Evolutionary conservation across 2,329 filamentous ascomycete species (phyloP).

Genomic region (Fusarium solani-melongenae): DNA sequence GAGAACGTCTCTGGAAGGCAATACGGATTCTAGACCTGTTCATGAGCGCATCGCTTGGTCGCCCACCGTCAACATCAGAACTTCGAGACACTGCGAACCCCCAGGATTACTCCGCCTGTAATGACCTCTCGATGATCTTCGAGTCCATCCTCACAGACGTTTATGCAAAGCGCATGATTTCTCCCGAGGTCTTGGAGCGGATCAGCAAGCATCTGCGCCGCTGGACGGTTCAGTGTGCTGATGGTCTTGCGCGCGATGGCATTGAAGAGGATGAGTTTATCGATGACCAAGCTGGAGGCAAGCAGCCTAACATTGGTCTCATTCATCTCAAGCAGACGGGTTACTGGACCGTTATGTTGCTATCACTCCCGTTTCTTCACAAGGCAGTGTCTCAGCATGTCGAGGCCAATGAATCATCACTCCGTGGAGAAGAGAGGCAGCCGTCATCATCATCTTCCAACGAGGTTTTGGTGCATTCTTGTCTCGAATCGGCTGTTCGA

Average conservation of each 20-base stretch:
- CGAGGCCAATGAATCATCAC: constrained; percentile 22
- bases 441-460: constrained; percentile 26
- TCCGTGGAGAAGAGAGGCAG: constrained; percentile 8
- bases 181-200: constrained; percentile 40
- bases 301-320: constrained; percentile 39
- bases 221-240: constrained; percentile 35
- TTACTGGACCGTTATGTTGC: constrained; percentile 53
- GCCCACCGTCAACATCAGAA: constrained; percentile 48
- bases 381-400: constrained; percentile 42
- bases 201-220: constrained; percentile 40
- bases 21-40: constrained; percentile 49
- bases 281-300: constrained; percentile 20
- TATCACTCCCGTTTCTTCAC: constrained; percentile 51
- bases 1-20: constrained; percentile 49
- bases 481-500: constrained; percentile 49
- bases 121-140: constrained; percentile 51
- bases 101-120: constrained; percentile 41
- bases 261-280: constrained; percentile 37
- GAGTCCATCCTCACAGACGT: constrained; percentile 50
- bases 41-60: constrained; percentile 47
- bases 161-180: constrained; percentile 48
- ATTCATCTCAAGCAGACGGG: constrained; percentile 51
- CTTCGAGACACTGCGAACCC: constrained; percentile 38
- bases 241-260: constrained; percentile 32
- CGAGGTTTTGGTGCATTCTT: constrained; percentile 47